These are phyloP conservation scores for Cyclostephanos tholiformis DNA, from an alignment of 108 stramenopile genomes.

Conservation along the genomic window DNA sequence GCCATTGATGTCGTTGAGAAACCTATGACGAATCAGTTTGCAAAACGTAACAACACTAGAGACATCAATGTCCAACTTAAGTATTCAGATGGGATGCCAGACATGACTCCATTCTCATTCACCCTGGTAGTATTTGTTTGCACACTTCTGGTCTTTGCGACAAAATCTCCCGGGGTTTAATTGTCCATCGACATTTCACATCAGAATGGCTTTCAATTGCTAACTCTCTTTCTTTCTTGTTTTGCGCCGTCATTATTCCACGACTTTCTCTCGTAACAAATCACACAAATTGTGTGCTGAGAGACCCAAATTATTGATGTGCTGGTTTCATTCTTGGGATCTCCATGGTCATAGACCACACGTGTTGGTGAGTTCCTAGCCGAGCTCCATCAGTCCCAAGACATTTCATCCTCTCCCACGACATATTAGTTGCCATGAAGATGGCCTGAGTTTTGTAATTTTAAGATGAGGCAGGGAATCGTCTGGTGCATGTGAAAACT, in stretches of 20 bases:
- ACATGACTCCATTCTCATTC: not conserved
- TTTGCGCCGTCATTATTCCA: not conserved
- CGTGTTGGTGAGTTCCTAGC: not conserved
- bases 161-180: not conserved
- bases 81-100: not conserved
- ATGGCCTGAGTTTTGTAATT: not conserved
- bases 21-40: constrained; percentile 9
- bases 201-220: constrained; percentile 27
- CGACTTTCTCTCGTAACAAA: not conserved
- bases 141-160: constrained; percentile 30
- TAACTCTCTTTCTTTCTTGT: constrained; percentile 10
- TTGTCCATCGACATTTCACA: constrained; percentile 33
- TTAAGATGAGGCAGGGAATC: no score
- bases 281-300: not conserved
- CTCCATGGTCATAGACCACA: not conserved
- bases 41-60: constrained; percentile 1
- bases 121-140: constrained; percentile 24
- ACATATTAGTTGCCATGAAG: not conserved
- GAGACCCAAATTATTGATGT: not conserved
- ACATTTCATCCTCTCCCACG: not conserved
- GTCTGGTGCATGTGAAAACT: no score
- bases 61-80: not conserved
- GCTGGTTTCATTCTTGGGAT: not conserved
- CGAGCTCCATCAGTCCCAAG: not conserved
- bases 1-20: constrained; percentile 35